phyloP scores from a whole-genome alignment of 2,329 filamentous ascomycete genomes.

The Aspergillus pseudoviridinutans region DNA sequence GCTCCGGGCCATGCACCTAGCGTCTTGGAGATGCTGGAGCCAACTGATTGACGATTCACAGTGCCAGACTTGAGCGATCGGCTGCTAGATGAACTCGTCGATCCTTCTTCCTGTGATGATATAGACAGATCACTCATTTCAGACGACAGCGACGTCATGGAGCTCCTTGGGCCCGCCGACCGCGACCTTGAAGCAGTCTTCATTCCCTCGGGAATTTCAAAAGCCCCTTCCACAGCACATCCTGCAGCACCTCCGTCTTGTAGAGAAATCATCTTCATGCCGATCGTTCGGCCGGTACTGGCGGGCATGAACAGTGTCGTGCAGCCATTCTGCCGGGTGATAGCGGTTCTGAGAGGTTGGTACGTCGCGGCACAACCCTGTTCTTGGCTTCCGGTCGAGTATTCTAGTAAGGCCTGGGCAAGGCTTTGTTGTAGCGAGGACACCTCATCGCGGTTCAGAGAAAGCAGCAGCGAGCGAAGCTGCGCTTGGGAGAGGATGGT shows the following conservation, averaged over 20 bases:
- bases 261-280: conserved; percentile 63
- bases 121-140: conserved; percentile 33
- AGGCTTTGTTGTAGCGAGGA: conserved; percentile 55
- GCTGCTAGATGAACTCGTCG: conserved; percentile 20
- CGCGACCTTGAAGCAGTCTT: conserved; percentile 14
- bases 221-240: conserved; percentile 30
- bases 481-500: conserved; percentile 57
- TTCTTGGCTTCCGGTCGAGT: conserved; percentile 59
- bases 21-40: conserved; percentile 23
- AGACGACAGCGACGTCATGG: conserved; percentile 33
- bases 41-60: conserved; percentile 27
- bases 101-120: conserved; percentile 27
- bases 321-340: conserved; percentile 58
- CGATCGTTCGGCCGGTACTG: conserved; percentile 55
- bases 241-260: conserved; percentile 31
- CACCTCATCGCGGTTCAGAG: conserved; percentile 55
- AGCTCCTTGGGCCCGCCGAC: conserved; percentile 21
- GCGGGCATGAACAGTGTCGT: conserved; percentile 67
- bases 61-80: conserved; percentile 27
- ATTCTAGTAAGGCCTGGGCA: conserved; percentile 59
- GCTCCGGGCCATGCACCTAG: conserved; percentile 33
- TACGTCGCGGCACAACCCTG: conserved; percentile 56
- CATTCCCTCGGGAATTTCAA: conserved; percentile 15
- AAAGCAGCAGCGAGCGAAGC: conserved; percentile 53
- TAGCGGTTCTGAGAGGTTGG: conserved; percentile 58